phyloP scores from a whole-genome alignment of 805 yeast genomes.

The Teunomyces aglyptinius region DNA sequence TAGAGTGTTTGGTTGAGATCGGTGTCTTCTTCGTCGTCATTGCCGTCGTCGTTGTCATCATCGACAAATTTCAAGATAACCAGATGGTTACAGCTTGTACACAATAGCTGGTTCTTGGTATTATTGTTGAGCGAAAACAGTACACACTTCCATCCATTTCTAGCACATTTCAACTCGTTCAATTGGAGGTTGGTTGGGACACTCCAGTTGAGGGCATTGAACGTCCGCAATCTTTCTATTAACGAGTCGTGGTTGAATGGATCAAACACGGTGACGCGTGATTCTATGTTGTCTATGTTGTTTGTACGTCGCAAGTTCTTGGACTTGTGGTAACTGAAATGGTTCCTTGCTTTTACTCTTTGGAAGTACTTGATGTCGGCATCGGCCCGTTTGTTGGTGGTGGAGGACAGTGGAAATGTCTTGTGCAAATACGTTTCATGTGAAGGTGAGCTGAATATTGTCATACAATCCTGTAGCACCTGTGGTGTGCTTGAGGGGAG shows the following conservation, averaged over 20 bases:
- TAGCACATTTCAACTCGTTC: slow-evolving; percentile 48
- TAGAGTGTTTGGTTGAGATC: slow-evolving; percentile 30
- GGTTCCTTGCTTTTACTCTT: slow-evolving; percentile 33
- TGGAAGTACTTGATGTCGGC: slow-evolving; percentile 40
- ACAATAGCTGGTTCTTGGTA: slow-evolving; percentile 30
- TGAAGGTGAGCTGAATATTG: slow-evolving; percentile 15
- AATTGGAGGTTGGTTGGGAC: slow-evolving; percentile 28
- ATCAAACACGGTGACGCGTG: slow-evolving; percentile 24
- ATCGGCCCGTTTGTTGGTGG: slow-evolving; percentile 12
- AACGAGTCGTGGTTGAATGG: slow-evolving; percentile 39
- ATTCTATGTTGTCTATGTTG: slow-evolving; percentile 12
- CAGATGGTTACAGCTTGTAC: slow-evolving; percentile 32
- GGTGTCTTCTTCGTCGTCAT: slow-evolving; percentile 58
- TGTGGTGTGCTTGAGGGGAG: slow-evolving; percentile 17
- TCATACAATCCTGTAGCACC: slow-evolving; percentile 24
- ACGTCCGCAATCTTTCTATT: slow-evolving; percentile 42
- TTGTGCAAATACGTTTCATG: slow-evolving; percentile 10
- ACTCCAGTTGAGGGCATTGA: slow-evolving; percentile 48
- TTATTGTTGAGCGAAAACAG: slow-evolving; percentile 21
- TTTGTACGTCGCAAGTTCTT: slow-evolving; percentile 13
- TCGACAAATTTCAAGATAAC: slow-evolving; percentile 29
- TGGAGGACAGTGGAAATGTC: slow-evolving; percentile 1
- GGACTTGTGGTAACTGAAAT: slow-evolving; percentile 35
- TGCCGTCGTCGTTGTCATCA: slow-evolving; percentile 54
- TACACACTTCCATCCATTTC: slow-evolving; percentile 54